Conservation (phyloP, 306 rosid genomes). For the Vicia villosa region DNA sequence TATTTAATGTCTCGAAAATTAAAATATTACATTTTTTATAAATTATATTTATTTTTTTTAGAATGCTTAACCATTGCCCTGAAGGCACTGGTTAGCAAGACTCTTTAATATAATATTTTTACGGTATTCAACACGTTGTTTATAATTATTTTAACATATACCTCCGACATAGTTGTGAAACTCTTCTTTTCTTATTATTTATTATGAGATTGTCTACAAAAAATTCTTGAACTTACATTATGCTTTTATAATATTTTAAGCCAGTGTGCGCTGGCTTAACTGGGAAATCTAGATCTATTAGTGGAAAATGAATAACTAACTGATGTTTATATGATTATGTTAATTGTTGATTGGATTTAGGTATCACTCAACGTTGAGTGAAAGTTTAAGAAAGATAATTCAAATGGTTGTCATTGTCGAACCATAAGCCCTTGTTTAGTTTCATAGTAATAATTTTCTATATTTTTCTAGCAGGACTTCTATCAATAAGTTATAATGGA, state of each 20-base stretch:
- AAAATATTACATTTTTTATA: too few relatives aligned
- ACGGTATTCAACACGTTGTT: slow-evolving; percentile 10
- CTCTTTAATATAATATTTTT: too few relatives aligned
- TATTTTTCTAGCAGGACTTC: neutral
- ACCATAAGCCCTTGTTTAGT: neutral
- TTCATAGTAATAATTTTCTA: neutral
- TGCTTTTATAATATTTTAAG: neutral
- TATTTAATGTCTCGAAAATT: too few relatives aligned
- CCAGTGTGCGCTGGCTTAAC: neutral
- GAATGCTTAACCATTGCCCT: too few relatives aligned
- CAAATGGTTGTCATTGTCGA: neutral
- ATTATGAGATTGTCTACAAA: slow-evolving; percentile 3
- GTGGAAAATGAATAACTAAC: neutral
- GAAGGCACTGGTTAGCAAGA: too few relatives aligned
- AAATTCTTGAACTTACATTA: neutral
- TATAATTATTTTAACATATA: neutral
- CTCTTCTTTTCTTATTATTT: neutral
- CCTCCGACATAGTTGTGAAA: neutral
- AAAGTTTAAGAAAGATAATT: neutral
- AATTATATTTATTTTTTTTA: too few relatives aligned
- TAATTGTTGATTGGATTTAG: neutral
- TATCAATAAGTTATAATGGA: neutral
- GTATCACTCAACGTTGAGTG: neutral
- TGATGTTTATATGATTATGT: neutral
- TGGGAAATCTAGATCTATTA: neutral